Base-by-base conservation (phyloP, 768 basidiomycete species). In the Tylopilus vinaceipallidus region DNA sequence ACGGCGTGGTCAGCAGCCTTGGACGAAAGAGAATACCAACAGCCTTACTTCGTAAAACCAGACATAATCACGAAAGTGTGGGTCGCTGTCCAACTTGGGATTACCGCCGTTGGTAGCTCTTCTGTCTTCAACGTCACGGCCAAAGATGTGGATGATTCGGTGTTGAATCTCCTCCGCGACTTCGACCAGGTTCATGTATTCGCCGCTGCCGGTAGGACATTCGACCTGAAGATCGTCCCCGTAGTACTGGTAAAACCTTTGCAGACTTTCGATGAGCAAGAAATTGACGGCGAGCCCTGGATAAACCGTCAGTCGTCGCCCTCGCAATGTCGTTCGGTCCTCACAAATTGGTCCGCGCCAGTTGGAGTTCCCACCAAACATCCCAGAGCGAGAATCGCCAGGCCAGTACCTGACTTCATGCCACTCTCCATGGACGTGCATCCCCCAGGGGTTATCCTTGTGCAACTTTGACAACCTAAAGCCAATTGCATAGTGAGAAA, bases 281-380 rank as follows among this genome's bases (percentile, higher is more conserved):
- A 97, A 97, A 69, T 95, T 98, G 45, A 92, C 91, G 9, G 97
- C 94, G 35, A 98, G 82, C 97, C 95, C 92, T 81, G 67, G 62
- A 39, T 22, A 23, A 3, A 27, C 10, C 24, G 33, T 50, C 50
- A 50, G 54, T 47, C 10, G 19, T 50, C 20, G 36, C 20, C 5
- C 23, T 11, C 2, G 16, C 29, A 9, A n/a, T 29, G 4, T 11
- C 9, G 36, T 14, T 1, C 30, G 35, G 9, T 40, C 53, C 81
- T 71, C 57, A 88, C 88, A 91, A 49, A 90, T 88, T 4, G 88
- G 88, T n/a, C 93, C 93, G 65, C 93, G 75, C 92, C 92, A 95
- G 57, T 94, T 95, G n/a, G 91, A 94, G 64, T 94, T 95, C n/a
- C 91, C 92, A 45, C 94, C 93, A 68, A 97, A 95, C 95, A 99